These are phyloP conservation scores for Coccomyxa subellipsoidea DNA, from an alignment of 163 green algal species.

Conservation along the genomic window DNA sequence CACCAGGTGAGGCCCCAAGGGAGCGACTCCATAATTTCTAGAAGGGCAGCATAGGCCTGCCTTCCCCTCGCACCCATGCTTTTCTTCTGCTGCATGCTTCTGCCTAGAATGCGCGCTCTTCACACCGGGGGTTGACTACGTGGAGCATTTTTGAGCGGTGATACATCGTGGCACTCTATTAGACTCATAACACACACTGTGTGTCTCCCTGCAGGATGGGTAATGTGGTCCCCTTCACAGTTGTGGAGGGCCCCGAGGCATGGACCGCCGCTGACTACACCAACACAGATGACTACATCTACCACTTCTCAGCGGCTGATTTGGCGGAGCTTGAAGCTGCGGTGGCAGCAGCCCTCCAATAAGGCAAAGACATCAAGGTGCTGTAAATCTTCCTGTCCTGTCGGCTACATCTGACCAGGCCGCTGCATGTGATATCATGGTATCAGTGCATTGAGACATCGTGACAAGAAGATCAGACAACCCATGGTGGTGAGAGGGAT, in stretches of 20 bases:
- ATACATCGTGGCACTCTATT: no score
- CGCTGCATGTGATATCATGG: no score
- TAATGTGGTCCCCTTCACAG: conserved; percentile 45
- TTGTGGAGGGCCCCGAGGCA: conserved; percentile 46
- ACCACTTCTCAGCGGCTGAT: conserved; percentile 37
- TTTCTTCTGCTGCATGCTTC: not conserved
- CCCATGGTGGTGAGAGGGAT: no score
- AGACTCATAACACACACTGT: not conserved
- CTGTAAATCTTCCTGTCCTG: no score
- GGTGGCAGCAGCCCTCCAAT: conserved; percentile 18
- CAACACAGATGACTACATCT: conserved; percentile 30
- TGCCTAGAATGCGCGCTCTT: not conserved
- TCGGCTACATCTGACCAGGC: no score
- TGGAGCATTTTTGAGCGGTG: no score
- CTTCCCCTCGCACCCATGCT: no score
- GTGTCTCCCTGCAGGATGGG: conserved; percentile 8
- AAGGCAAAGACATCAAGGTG: not conserved
- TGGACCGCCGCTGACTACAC: conserved; percentile 51
- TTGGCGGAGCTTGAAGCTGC: conserved; percentile 59
- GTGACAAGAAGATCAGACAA: no score
- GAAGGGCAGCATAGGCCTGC: no score
- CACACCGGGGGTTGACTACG: no score
- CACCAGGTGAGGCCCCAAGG: not conserved
- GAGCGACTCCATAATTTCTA: no score
- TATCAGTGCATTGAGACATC: no score